Evolutionary conservation across 169 alveolate genomes (phyloP), one percentile per base, ranked within the genome.

Genomic region (Besnoitia besnoiti): DNA sequence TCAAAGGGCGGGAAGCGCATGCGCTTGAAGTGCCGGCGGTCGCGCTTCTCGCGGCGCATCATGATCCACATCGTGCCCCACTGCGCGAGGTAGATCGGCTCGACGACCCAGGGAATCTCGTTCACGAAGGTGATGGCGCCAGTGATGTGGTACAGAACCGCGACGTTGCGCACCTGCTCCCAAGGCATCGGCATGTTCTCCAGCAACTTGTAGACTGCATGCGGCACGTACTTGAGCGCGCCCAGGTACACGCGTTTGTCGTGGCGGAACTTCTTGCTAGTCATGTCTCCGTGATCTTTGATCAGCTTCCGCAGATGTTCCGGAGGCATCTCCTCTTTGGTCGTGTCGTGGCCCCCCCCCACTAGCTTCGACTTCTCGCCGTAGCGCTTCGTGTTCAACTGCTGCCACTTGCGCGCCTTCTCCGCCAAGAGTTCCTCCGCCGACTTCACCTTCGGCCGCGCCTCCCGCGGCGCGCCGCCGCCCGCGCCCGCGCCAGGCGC

Each of bases 1-100:
- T 99, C 99, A 94, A 99, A 99, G 50, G 99, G 99, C 0, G 99
- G 99, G 92, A 99, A 99, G 92, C 99, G 96, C 99, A 99, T 99
- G 94, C 99, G 97, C 96, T 99, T 99, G 97, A 99, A 99, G 96
- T 99, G 99, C 24, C 99, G 96, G 76, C 99, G 96, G 95, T 99
- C 99, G 0, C 96, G 93, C 95, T 95, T 95, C 95, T 95, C 96
- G 92, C 99, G 97, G 94, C 99, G 97, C 99, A 99, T 99, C 99
- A 99, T 98, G 42, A 99, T 98, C 99, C 99, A 99, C 99, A 98
- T 98, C 30, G 99, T 98, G 19, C 99, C 99, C 99, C 99, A 99
- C 95, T 99, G 99, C 14, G 99, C 99, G 89, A 98, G 95, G 95
- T 98, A 99, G 33, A 99, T 97, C 0, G 99, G 99, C 94, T 99